These are phyloP conservation scores for Euclidium syriacum DNA, from an alignment of 345 rosid species.

Conservation along the genomic window DNA sequence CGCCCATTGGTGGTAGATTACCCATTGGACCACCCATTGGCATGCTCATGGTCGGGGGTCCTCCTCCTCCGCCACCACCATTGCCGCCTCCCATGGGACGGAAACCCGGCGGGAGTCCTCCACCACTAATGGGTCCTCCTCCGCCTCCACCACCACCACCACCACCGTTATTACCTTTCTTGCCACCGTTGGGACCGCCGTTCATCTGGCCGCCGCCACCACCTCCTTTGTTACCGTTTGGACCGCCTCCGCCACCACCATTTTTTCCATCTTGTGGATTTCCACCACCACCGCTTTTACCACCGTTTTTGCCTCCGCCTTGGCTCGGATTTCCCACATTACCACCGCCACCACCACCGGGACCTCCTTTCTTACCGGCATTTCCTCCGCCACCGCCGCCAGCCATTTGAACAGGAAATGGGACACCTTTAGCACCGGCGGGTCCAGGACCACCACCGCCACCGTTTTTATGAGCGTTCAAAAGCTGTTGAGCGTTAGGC, in stretches of 20 bases:
- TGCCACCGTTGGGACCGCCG: slow-evolving; percentile 39
- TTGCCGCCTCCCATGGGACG: slow-evolving; percentile 34
- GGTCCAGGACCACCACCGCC: slow-evolving; percentile 36
- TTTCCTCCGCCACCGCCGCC: slow-evolving; percentile 42
- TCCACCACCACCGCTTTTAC: slow-evolving; percentile 43
- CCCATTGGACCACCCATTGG: slow-evolving; percentile 39
- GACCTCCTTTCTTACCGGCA: slow-evolving; percentile 46
- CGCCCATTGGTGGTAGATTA: slow-evolving; percentile 32
- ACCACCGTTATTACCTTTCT: slow-evolving; percentile 41
- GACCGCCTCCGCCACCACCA: slow-evolving; percentile 39
- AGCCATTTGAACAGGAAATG: slow-evolving; percentile 37
- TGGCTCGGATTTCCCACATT: slow-evolving; percentile 37
- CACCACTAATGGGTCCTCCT: slow-evolving; percentile 39
- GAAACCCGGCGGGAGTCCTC: slow-evolving; percentile 28
- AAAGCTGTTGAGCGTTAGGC: slow-evolving; percentile 50
- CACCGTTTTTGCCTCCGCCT: slow-evolving; percentile 47
- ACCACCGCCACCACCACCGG: slow-evolving; percentile 35
- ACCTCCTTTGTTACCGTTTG: slow-evolving; percentile 32
- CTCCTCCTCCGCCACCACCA: slow-evolving; percentile 19
- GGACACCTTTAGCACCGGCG: slow-evolving; percentile 38
- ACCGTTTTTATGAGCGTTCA: slow-evolving; percentile 50
- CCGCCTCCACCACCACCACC: slow-evolving; percentile 39
- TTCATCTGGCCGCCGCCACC: slow-evolving; percentile 41
- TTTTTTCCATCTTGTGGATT: slow-evolving; percentile 28
- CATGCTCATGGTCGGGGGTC: slow-evolving; percentile 39